A percentile compares a stretch with the other conserved stretches of the same genome.
Conservation (phyloP, 176 grass and related monocot genomes). For the Poa annua region DNA sequence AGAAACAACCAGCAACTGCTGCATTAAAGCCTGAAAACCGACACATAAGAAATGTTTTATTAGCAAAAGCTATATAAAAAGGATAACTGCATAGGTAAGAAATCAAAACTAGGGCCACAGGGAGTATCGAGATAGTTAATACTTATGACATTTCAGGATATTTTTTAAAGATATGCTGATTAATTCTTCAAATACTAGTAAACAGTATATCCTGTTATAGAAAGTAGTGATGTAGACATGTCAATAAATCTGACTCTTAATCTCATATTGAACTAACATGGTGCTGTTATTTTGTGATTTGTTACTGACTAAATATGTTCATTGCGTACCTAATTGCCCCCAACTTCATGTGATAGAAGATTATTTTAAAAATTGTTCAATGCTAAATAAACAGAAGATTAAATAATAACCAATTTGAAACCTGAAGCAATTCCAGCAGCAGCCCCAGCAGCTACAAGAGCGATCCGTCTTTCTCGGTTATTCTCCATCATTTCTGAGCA, state of each 20-base stretch:
- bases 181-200: constrained; percentile 13
- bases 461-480: constrained; percentile 88
- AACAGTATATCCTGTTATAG: background rate
- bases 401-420: constrained; percentile 31
- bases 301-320: background rate
- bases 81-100: background rate
- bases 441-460: constrained; percentile 90
- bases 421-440: constrained; percentile 99
- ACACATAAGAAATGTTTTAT: constrained; percentile 25
- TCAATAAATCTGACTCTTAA: background rate
- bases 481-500: constrained; percentile 99
- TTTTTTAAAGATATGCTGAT: constrained; percentile 2
- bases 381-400: constrained; percentile 15
- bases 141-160: constrained; percentile 17
- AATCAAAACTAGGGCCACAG: background rate
- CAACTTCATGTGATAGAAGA: background rate
- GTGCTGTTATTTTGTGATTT: background rate
- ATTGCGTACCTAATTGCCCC: background rate
- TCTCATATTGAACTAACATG: constrained; percentile 2
- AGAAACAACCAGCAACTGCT: constrained; percentile 95
- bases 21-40: constrained; percentile 88
- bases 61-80: constrained; percentile 1
- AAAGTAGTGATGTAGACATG: constrained; percentile 27
- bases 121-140: background rate
- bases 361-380: background rate